Percentiles rank a stretch among this genome's conserved stretches.
phyloP scores from a whole-genome alignment of 2,329 filamentous ascomycete genomes.

The Colletotrichum sublineola region DNA sequence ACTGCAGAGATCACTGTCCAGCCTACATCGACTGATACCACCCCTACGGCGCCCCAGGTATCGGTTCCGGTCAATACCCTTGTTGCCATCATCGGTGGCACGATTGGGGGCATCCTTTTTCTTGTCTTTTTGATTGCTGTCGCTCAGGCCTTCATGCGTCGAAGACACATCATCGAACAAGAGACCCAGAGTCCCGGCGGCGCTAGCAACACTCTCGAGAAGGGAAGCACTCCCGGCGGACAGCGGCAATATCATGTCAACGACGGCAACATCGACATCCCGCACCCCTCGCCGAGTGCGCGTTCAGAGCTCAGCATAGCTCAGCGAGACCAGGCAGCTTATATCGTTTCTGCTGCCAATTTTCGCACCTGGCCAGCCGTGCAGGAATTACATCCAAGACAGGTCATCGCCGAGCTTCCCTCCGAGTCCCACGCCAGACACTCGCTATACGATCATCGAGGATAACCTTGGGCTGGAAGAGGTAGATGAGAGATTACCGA shows the following conservation, averaged over 20 bases:
- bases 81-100: neutral
- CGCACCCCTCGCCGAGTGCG: neutral
- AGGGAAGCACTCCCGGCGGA: neutral
- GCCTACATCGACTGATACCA: neutral
- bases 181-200: neutral
- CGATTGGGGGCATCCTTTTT: neutral
- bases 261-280: neutral
- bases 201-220: neutral
- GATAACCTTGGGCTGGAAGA: neutral
- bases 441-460: conserved; percentile 2
- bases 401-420: conserved; percentile 7
- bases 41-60: neutral
- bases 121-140: neutral
- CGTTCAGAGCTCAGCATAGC: neutral
- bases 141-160: conserved; percentile 7
- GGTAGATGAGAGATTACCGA: neutral
- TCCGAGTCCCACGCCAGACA: neutral
- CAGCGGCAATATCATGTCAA: neutral
- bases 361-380: neutral
- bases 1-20: neutral
- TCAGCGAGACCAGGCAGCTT: neutral
- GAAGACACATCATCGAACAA: conserved; percentile 1
- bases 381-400: neutral
- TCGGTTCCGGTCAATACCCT: conserved; percentile 3
- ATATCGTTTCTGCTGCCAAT: neutral